A percentile compares a stretch with the other conserved stretches of the same genome.
phyloP scores from a whole-genome alignment of 140 eudicot genomes.

The Erigeron philadelphicus region DNA sequence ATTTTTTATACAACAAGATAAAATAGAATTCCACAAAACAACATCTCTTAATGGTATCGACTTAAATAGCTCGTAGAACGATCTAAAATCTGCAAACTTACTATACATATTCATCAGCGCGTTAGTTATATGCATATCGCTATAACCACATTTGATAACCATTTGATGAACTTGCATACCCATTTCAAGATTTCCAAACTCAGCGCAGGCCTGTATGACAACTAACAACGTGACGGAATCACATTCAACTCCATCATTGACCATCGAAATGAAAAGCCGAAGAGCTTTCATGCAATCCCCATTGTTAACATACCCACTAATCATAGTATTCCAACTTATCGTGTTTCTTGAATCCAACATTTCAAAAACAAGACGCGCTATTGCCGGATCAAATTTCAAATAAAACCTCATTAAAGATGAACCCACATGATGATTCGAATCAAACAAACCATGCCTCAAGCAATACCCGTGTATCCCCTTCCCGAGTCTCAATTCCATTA shows the following conservation, averaged over 20 bases:
- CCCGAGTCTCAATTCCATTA: slow-evolving; percentile 37
- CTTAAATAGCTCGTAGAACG: slow-evolving; percentile 39
- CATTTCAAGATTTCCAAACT: slow-evolving; percentile 26
- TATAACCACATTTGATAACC: slow-evolving; percentile 37
- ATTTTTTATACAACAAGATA: slow-evolving; percentile 37
- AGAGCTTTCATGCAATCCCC: slow-evolving; percentile 37
- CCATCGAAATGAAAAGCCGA: slow-evolving; percentile 40
- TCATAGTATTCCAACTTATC: slow-evolving; percentile 55
- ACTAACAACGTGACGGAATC: slow-evolving; percentile 43
- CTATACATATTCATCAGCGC: slow-evolving; percentile 45
- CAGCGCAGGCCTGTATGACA: slow-evolving; percentile 45
- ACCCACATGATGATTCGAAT: slow-evolving; percentile 39
- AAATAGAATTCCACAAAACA: slow-evolving; percentile 55
- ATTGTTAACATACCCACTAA: slow-evolving; percentile 36
- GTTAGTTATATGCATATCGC: slow-evolving; percentile 29
- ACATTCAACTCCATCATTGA: slow-evolving; percentile 32
- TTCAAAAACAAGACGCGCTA: slow-evolving; percentile 36
- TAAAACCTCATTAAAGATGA: slow-evolving; percentile 51
- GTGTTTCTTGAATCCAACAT: slow-evolving; percentile 39
- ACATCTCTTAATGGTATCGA: slow-evolving; percentile 33
- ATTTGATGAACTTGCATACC: slow-evolving; percentile 58
- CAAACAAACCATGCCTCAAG: slow-evolving; percentile 38
- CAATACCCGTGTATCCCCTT: slow-evolving; percentile 55
- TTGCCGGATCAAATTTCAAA: slow-evolving; percentile 34
- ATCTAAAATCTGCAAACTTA: slow-evolving; percentile 28